Conservation (phyloP, 805 yeast genomes). For the Pichia heedii region DNA sequence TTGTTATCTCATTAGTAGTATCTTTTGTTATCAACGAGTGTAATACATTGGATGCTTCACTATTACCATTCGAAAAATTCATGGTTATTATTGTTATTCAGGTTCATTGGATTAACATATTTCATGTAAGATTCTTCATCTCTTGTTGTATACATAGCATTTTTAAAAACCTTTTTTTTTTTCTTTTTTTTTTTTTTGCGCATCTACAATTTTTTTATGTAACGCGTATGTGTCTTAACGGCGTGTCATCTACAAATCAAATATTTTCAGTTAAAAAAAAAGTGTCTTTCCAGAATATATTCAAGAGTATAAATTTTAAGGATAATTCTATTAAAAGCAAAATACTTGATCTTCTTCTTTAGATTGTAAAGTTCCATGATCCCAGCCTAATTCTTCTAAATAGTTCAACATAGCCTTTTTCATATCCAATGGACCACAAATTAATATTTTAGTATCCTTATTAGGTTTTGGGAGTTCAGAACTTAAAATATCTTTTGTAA, state of each 20-base stretch:
- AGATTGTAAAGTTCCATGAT: constrained; percentile 24
- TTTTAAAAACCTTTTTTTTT: too few relatives aligned
- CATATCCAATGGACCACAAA: constrained; percentile 74
- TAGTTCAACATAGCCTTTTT: constrained; percentile 41
- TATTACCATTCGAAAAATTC: neutral
- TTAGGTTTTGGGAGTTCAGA: constrained; percentile 44
- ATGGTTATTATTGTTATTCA: too few relatives aligned
- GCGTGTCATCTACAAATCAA: too few relatives aligned
- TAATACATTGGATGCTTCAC: neutral
- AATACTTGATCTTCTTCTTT: constrained; percentile 30
- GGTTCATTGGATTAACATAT: too few relatives aligned
- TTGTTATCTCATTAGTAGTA: neutral
- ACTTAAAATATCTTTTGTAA: constrained; percentile 49
- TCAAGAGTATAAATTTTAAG: too few relatives aligned
- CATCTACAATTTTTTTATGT: too few relatives aligned
- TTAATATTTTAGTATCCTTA: constrained; percentile 45
- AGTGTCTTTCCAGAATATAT: too few relatives aligned
- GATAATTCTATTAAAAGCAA: constrained; percentile 25
- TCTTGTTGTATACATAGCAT: too few relatives aligned
- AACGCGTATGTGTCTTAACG: too few relatives aligned
- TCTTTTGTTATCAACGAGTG: neutral
- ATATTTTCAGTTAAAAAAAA: too few relatives aligned
- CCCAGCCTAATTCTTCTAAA: constrained; percentile 58
- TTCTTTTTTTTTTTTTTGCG: too few relatives aligned
- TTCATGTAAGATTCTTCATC: too few relatives aligned